Base-by-base conservation (phyloP, 202 grass and related monocot species). In the Bolboschoenoplectus hybrid region DNA sequence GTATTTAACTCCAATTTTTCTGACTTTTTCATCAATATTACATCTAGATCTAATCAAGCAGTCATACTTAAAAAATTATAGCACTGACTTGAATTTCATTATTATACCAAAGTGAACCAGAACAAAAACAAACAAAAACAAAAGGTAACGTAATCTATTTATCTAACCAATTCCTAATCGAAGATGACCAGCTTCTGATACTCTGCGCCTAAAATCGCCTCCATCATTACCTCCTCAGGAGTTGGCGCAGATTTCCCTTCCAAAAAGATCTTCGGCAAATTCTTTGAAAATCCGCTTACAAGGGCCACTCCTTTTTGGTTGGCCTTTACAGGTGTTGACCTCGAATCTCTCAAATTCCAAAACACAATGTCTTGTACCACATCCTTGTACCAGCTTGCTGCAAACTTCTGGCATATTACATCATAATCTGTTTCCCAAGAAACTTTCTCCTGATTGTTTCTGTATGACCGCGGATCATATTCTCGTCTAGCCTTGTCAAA, bases 211-310 rank as follows among this genome's bases (percentile, higher is more conserved):
- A 84, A 66, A 35, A 93, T 87, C 20, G 91, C 87, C 7, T 82
- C 74, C 35, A 36, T 77, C 91, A 93, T 93, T 9, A 93, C 78
- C 40, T 46, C 65, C 85, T 76, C 83, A 0, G 91, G 89, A 72
- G 17, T 85, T 16, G 86, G 20, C 43, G 78, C 43, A 61, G 85
- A 80, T 46, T 88, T 86, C 9, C 82, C 79, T 36, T 89, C 77
- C 70, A 92, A 45, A 70, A 93, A 93, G 44, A 90, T 1, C 68
- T 90, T 93, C 32, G 90, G 47, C 57, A 93, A 57, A 84, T 89
- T 93, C 89, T 93, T 93, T 17, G 91, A 90, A 82, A 90, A 93
- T 41, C 91, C 89, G 7, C 91, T 93, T 3, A 93, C 85, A 35
- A 93, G 43, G 7, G 89, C 89, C 19, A 87, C 87, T 3, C 88